Conservation (phyloP, 345 rosid species). For the Acer negundo region DNA sequence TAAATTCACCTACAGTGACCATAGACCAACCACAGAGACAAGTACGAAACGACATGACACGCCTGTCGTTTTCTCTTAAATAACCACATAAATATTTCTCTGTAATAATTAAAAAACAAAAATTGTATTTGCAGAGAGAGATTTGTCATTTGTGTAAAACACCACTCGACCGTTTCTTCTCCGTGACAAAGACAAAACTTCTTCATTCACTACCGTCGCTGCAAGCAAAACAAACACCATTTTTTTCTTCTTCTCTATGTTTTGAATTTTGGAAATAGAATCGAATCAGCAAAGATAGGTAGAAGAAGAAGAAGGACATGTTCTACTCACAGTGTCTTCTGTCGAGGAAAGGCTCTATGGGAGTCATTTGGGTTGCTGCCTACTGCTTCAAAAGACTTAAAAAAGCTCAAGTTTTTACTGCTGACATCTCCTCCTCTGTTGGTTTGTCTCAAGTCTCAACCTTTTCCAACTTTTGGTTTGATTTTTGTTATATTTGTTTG, state of each 20-base stretch:
- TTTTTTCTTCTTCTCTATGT: background rate
- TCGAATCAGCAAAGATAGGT: background rate
- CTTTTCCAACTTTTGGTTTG: slow-evolving; percentile 5
- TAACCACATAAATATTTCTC: background rate
- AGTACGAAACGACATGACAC: too few species aligned
- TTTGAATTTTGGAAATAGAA: background rate
- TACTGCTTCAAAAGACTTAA: slow-evolving; percentile 76
- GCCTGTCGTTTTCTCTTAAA: too few species aligned
- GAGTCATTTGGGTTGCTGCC: slow-evolving; percentile 84
- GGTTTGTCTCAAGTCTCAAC: slow-evolving; percentile 55
- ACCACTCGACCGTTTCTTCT: slow-evolving; percentile 12
- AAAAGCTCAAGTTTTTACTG: slow-evolving; percentile 63
- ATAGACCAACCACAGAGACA: too few species aligned
- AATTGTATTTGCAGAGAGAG: too few species aligned
- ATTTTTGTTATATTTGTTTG: background rate
- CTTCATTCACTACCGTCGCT: background rate
- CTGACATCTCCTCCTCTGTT: slow-evolving; percentile 71
- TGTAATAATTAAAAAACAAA: background rate
- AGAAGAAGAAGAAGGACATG: slow-evolving; percentile 31
- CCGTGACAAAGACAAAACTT: background rate
- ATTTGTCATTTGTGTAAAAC: background rate
- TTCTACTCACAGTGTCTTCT: slow-evolving; percentile 59
- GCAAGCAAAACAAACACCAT: background rate
- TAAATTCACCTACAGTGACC: too few species aligned
- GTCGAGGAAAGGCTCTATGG: slow-evolving; percentile 65